Evolutionary conservation across 441 rosid species (phyloP).

Genomic region (Populus trichocarpa): DNA sequence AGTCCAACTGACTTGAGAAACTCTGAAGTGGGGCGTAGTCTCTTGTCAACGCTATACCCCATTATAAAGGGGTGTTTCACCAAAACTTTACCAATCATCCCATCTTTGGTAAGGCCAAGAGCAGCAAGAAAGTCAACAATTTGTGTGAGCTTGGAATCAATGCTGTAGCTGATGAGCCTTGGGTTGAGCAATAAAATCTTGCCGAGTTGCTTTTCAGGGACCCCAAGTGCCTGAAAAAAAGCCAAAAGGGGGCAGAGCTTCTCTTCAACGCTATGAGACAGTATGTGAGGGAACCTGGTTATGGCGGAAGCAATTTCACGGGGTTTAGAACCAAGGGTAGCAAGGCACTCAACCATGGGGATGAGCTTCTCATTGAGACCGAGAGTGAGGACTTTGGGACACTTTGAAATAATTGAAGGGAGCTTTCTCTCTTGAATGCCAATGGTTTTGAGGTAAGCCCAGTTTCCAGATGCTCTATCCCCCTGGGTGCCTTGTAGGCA

Average conservation of each 20-base stretch:
- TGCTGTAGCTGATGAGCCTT: slow-evolving; percentile 88
- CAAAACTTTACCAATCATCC: slow-evolving; percentile 72
- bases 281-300: slow-evolving; percentile 74
- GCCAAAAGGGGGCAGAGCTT: slow-evolving; percentile 96
- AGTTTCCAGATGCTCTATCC: slow-evolving; percentile 75
- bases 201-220: slow-evolving; percentile 83
- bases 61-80: slow-evolving; percentile 75
- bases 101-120: slow-evolving; percentile 66
- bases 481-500: slow-evolving; percentile 55
- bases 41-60: slow-evolving; percentile 84
- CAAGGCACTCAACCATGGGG: slow-evolving; percentile 86
- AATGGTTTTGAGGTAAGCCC: slow-evolving; percentile 65
- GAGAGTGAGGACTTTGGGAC: slow-evolving; percentile 83
- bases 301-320: slow-evolving; percentile 75
- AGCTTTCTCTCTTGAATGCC: slow-evolving; percentile 91
- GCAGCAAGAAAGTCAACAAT: slow-evolving; percentile 64
- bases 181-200: slow-evolving; percentile 80
- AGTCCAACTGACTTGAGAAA: slow-evolving; percentile 72
- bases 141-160: slow-evolving; percentile 61
- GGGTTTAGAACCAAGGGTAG: slow-evolving; percentile 59
- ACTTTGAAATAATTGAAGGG: slow-evolving; percentile 63
- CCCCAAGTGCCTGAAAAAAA: slow-evolving; percentile 81
- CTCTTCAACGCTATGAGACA: slow-evolving; percentile 87
- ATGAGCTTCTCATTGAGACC: slow-evolving; percentile 67
- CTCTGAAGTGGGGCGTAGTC: slow-evolving; percentile 70